Percentiles rank a stretch among this genome's conserved stretches.
Conservation (phyloP, 83 land plant species). For the Picea engelmannii region DNA sequence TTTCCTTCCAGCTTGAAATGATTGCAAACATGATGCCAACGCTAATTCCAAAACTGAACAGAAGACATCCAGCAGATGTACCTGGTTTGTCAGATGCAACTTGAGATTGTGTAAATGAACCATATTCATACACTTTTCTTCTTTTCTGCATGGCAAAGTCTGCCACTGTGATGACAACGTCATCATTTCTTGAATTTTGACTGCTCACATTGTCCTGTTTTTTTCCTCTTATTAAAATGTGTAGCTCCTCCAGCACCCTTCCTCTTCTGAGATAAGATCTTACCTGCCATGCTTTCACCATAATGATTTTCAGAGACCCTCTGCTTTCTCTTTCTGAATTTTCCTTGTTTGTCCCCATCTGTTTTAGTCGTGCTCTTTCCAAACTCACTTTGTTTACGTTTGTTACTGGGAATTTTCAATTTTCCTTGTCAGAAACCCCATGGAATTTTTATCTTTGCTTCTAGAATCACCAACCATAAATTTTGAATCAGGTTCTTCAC, state of each 20-base stretch:
- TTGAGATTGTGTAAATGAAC: too few relatives aligned
- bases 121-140: too few relatives aligned
- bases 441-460: too few relatives aligned
- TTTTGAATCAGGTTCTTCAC: too few relatives aligned
- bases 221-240: slow-evolving; percentile 14
- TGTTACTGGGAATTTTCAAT: neutral
- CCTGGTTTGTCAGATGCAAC: slow-evolving; percentile 13
- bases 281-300: slow-evolving; percentile 18
- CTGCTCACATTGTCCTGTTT: neutral
- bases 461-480: too few relatives aligned
- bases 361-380: slow-evolving; percentile 12
- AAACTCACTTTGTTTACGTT: neutral
- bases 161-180: too few relatives aligned
- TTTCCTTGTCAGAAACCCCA: neutral
- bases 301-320: neutral
- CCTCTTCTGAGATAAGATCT: slow-evolving; percentile 24
- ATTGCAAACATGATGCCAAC: slow-evolving; percentile 67
- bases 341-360: neutral
- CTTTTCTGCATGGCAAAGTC: too few relatives aligned
- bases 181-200: too few relatives aligned
- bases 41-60: slow-evolving; percentile 71
- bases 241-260: slow-evolving; percentile 6
- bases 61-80: slow-evolving; percentile 29
- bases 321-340: neutral
- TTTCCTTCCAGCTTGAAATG: slow-evolving; percentile 50